These are phyloP conservation scores for Kipferlia bialata DNA, from an alignment of 78 protist genomes.

Conservation along the genomic window DNA sequence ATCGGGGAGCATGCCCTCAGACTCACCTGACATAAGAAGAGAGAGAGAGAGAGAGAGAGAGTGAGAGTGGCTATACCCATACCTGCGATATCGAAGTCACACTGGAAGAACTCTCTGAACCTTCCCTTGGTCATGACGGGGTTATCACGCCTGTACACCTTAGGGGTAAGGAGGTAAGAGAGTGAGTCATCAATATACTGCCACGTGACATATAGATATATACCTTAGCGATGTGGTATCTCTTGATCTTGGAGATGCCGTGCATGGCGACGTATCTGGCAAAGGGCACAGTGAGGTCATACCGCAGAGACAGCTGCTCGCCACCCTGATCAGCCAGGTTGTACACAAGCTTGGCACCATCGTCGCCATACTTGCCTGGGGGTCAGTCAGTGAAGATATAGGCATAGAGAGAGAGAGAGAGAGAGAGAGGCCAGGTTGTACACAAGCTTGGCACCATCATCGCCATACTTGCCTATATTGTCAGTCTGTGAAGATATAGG, in stretches of 20 bases:
- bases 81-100: conserved; percentile 85
- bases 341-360: conserved; percentile 72
- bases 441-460: conserved; percentile 74
- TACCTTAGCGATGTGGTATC: conserved; percentile 79
- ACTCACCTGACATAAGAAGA: too few species aligned
- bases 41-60: too few species aligned
- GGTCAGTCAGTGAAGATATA: too few species aligned
- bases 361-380: conserved; percentile 94
- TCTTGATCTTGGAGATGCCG: conserved; percentile 43
- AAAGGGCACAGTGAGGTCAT: conserved; percentile 69
- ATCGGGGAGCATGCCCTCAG: conserved; percentile 77
- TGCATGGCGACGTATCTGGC: conserved; percentile 76
- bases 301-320: conserved; percentile 67
- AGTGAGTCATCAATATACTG: too few species aligned
- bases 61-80: too few species aligned
- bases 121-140: conserved; percentile 66
- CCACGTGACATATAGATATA: too few species aligned
- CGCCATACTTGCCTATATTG: conserved; percentile 93
- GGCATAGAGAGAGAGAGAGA: too few species aligned
- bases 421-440: conserved; percentile 73
- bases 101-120: conserved; percentile 83
- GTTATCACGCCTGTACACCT: conserved; percentile 85
- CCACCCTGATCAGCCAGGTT: conserved; percentile 80
- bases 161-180: too few species aligned
- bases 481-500: too few species aligned